These are phyloP conservation scores for Metarhizium album DNA, from an alignment of 2,329 filamentous ascomycete species.

Conservation along the genomic window DNA sequence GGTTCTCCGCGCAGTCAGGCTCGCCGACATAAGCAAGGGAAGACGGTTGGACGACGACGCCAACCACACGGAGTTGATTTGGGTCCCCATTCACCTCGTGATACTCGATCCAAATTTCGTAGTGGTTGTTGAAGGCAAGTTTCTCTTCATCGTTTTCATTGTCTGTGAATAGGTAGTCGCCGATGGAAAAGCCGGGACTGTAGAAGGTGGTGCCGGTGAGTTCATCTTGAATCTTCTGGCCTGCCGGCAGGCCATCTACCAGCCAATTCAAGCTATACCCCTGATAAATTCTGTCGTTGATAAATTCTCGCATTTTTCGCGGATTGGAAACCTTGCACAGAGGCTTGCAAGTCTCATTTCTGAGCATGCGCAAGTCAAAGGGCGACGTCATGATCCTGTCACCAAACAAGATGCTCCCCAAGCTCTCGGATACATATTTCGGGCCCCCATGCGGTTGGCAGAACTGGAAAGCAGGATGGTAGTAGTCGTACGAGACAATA, in stretches of 20 bases:
- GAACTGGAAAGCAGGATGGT: constrained; percentile 78
- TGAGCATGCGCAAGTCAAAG: constrained; percentile 76
- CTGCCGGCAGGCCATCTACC: constrained; percentile 86
- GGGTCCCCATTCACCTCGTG: constrained; percentile 61
- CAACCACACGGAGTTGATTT: constrained; percentile 76
- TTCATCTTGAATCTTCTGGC: constrained; percentile 69
- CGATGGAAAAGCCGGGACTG: constrained; percentile 64
- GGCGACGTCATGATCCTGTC: constrained; percentile 96
- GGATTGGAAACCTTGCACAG: constrained; percentile 61
- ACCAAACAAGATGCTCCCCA: constrained; percentile 94
- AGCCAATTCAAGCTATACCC: constrained; percentile 94
- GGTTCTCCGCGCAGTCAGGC: constrained; percentile 51
- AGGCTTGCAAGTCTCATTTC: constrained; percentile 78
- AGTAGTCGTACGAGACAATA: constrained; percentile 96
- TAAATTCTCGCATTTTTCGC: constrained; percentile 58
- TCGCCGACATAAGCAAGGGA: constrained; percentile 52
- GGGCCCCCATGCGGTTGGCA: constrained; percentile 71
- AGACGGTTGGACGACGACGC: constrained; percentile 75
- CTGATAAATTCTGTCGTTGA: constrained; percentile 71
- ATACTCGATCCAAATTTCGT: constrained; percentile 88
- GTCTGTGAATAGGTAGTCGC: constrained; percentile 46
- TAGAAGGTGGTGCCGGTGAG: constrained; percentile 73
- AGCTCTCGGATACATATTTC: constrained; percentile 63
- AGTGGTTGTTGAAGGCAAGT: constrained; percentile 78
- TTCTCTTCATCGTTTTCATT: constrained; percentile 40